A percentile compares a stretch with the other conserved stretches of the same genome.
phyloP scores from a whole-genome alignment of 106 monocot genomes.

The Agapanthus africanus region DNA sequence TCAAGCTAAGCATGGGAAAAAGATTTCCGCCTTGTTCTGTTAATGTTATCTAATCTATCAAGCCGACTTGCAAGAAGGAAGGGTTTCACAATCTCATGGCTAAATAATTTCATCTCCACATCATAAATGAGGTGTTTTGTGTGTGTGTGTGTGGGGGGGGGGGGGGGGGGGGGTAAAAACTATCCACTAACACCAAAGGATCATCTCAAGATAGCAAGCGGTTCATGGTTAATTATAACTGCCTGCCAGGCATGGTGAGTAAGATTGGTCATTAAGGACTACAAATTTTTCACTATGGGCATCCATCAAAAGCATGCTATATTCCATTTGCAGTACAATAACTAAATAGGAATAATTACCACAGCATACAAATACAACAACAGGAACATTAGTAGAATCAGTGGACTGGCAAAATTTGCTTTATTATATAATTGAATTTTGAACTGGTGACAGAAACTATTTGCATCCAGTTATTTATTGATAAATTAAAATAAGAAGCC shows the following conservation, averaged over 20 bases:
- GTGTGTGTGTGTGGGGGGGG: too few relatives aligned
- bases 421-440: constrained; percentile 5
- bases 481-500: constrained; percentile 10
- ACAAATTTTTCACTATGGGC: neutral
- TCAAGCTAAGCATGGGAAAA: too few relatives aligned
- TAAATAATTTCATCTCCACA: constrained; percentile 9
- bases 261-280: constrained; percentile 4
- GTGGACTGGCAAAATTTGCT: constrained; percentile 16
- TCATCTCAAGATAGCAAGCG: neutral
- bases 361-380: neutral
- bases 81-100: neutral
- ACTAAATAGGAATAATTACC: constrained; percentile 10
- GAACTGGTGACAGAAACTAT: neutral
- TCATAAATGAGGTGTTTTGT: too few relatives aligned
- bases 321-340: constrained; percentile 5
- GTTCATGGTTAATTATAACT: constrained; percentile 1
- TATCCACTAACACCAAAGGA: constrained; percentile 4
- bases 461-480: constrained; percentile 14
- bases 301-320: constrained; percentile 4
- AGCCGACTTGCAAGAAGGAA: neutral
- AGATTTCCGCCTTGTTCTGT: neutral
- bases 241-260: neutral
- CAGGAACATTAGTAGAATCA: constrained; percentile 4
- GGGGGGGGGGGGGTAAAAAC: too few relatives aligned
- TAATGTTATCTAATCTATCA: neutral